A percentile compares a stretch with the other conserved stretches of the same genome.
Conservation (phyloP, 768 basidiomycete genomes). For the Leucosporidium scottii region DNA sequence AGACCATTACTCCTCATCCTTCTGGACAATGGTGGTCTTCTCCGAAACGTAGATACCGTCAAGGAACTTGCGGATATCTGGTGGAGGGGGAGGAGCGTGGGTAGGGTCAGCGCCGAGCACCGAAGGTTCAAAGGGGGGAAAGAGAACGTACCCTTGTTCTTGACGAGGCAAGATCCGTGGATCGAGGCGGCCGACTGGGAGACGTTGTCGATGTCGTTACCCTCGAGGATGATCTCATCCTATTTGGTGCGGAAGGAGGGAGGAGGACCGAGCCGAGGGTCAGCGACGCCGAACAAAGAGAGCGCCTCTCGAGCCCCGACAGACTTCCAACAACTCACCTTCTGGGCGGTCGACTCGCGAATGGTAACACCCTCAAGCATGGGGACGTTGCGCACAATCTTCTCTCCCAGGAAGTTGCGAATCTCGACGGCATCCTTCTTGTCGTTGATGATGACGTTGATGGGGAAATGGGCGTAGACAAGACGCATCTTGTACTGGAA, state of each 20-base stretch:
- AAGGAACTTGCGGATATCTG: slow-evolving; percentile 7
- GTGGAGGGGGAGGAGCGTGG: too few species aligned
- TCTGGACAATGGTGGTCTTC: slow-evolving; percentile 54
- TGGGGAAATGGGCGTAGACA: slow-evolving; percentile 99
- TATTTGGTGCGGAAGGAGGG: slow-evolving; percentile 10
- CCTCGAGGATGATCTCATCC: slow-evolving; percentile 60
- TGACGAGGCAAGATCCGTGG: slow-evolving; percentile 90
- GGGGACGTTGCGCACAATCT: slow-evolving; percentile 84
- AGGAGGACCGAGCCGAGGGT: slow-evolving; percentile 36
- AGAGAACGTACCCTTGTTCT: slow-evolving; percentile 97
- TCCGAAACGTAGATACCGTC: slow-evolving; percentile 53
- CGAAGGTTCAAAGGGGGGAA: not conserved
- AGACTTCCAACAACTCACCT: slow-evolving; percentile 60
- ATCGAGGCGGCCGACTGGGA: slow-evolving; percentile 99
- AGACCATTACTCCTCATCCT: slow-evolving; percentile 1
- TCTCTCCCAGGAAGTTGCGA: slow-evolving; percentile 70
- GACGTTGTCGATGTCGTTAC: slow-evolving; percentile 93
- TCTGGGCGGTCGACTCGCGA: slow-evolving; percentile 79
- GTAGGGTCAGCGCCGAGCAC: not conserved
- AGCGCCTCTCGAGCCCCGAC: too few species aligned
- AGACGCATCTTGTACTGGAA: slow-evolving; percentile 99
- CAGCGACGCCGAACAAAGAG: too few species aligned
- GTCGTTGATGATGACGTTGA: slow-evolving; percentile 78
- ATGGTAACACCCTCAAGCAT: slow-evolving; percentile 86
- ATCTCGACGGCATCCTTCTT: slow-evolving; percentile 69